Conservation (phyloP, 306 rosid species). For the Spatholobus suberectus region DNA sequence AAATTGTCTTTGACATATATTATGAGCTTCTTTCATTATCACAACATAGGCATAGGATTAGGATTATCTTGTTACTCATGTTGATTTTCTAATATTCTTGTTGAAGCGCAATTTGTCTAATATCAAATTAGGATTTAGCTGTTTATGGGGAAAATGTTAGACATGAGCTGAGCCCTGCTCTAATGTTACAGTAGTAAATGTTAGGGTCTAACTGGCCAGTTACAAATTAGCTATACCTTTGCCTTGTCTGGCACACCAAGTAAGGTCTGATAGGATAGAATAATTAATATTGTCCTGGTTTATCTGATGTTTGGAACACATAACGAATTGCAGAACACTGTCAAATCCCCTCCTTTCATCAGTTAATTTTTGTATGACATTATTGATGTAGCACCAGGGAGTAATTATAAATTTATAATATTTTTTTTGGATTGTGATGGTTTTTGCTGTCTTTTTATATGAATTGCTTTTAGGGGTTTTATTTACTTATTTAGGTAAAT, state of each 20-base stretch:
- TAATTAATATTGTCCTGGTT: not conserved
- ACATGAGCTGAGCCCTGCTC: not conserved
- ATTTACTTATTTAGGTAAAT: not conserved
- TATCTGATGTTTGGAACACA: not conserved
- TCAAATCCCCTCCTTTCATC: not conserved
- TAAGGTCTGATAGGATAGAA: not conserved
- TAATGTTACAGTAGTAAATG: not conserved
- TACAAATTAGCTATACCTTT: not conserved
- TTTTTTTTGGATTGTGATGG: not conserved
- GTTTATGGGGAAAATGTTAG: not conserved
- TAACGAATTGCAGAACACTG: not conserved
- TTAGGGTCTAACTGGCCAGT: conserved; percentile 1
- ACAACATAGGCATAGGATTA: conserved; percentile 6
- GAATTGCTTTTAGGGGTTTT: not conserved
- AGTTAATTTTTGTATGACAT: not conserved
- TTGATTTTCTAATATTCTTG: conserved; percentile 11
- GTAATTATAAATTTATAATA: not conserved
- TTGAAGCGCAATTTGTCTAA: conserved; percentile 3
- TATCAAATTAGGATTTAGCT: not conserved
- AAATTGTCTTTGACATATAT: conserved; percentile 6
- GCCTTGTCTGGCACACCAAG: not conserved
- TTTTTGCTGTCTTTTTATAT: not conserved
- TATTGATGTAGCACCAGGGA: not conserved
- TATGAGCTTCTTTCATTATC: not conserved
- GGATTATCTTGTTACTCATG: not conserved